Percentiles rank a stretch among this genome's conserved stretches.
Conservation (phyloP, 2,329 filamentous ascomycete species). For the Stagonosporopsis cucurbitacearum region DNA sequence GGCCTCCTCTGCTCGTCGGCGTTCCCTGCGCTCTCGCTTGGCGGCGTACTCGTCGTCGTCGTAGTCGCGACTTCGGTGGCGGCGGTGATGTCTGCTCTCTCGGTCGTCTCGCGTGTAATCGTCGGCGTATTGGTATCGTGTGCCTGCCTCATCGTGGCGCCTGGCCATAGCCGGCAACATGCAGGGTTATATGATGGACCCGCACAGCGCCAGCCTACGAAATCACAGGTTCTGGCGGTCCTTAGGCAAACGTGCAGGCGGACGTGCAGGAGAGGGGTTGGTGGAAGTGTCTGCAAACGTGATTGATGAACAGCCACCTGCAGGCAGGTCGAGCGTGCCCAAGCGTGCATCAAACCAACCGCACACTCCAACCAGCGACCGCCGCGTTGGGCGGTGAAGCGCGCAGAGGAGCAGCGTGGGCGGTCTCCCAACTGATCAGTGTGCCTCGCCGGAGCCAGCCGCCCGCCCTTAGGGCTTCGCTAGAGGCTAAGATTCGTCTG, state of each 20-base stretch:
- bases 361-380: conserved; percentile 24
- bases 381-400: conserved; percentile 41
- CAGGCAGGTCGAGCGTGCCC: conserved; percentile 19
- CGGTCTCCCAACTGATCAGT: conserved; percentile 38
- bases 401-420: conserved; percentile 21
- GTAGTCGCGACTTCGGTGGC: conserved; percentile 35
- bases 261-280: conserved; percentile 19
- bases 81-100: conserved; percentile 40
- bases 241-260: conserved; percentile 44
- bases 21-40: conserved; percentile 41
- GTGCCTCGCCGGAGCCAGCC: conserved; percentile 19
- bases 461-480: conserved; percentile 35
- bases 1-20: conserved; percentile 39
- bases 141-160: conserved; percentile 39
- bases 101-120: conserved; percentile 35
- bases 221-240: conserved; percentile 39
- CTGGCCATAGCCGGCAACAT: conserved; percentile 44
- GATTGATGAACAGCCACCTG: conserved; percentile 34
- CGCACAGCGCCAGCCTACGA: conserved; percentile 38
- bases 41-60: conserved; percentile 36
- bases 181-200: conserved; percentile 37
- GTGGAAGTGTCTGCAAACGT: conserved; percentile 38
- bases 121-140: conserved; percentile 41
- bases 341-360: conserved; percentile 16
- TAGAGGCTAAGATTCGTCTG: conserved; percentile 25